These are phyloP conservation scores for Stentor coeruleus DNA, from an alignment of 73 alveolate genomes.

Conservation along the genomic window DNA sequence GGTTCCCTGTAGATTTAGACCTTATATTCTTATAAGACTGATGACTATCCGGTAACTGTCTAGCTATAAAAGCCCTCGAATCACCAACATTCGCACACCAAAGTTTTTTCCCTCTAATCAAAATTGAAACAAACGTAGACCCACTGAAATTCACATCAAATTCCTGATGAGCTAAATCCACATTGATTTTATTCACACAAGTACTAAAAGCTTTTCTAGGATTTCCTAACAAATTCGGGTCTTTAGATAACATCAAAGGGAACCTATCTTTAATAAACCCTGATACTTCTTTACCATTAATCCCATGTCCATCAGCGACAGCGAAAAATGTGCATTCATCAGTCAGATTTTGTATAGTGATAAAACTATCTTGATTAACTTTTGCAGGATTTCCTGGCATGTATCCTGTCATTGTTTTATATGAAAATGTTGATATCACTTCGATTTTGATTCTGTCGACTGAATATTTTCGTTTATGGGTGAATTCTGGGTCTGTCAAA, in stretches of 20 bases:
- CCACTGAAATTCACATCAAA: slow-evolving; percentile 29
- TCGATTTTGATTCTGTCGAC: slow-evolving; percentile 16
- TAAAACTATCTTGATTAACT: slow-evolving; percentile 80
- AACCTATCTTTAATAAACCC: slow-evolving; percentile 52
- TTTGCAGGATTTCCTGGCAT: slow-evolving; percentile 80
- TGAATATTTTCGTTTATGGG: background rate
- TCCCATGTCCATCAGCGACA: slow-evolving; percentile 93
- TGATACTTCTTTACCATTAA: slow-evolving; percentile 76
- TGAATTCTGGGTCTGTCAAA: background rate
- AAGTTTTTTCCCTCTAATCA: slow-evolving; percentile 29
- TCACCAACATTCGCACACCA: slow-evolving; percentile 52
- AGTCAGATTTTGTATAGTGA: slow-evolving; percentile 72
- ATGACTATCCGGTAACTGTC: background rate
- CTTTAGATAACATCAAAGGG: slow-evolving; percentile 50
- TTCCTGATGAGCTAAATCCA: background rate
- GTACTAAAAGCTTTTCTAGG: slow-evolving; percentile 8
- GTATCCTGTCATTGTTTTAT: slow-evolving; percentile 57
- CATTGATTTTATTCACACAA: background rate
- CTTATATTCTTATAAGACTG: too few species aligned
- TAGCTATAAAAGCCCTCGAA: slow-evolving; percentile 42
- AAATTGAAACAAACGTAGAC: slow-evolving; percentile 26
- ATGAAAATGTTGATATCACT: slow-evolving; percentile 56
- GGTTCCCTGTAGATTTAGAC: slow-evolving; percentile 3
- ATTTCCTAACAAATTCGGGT: slow-evolving; percentile 44
- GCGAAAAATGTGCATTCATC: slow-evolving; percentile 72